A percentile compares a stretch with the other conserved stretches of the same genome.
These are phyloP conservation scores for Brassica rapa DNA, from an alignment of 345 rosid species.

Conservation along the genomic window DNA sequence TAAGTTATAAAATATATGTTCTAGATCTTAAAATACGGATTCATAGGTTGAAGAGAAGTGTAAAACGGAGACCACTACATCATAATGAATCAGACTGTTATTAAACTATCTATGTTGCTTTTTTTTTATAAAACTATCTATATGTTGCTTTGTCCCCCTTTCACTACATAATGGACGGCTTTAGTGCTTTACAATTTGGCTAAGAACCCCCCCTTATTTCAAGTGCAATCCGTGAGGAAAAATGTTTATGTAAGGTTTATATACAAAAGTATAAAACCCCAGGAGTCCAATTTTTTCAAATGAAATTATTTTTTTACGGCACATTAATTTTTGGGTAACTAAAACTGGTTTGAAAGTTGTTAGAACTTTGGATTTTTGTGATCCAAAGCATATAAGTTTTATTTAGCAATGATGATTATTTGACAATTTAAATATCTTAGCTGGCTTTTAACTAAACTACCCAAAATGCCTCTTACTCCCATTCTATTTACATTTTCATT, in stretches of 20 bases:
- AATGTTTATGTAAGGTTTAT: neutral
- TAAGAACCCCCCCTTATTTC: neutral
- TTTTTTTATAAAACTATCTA: neutral
- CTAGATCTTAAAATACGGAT: neutral
- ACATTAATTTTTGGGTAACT: neutral
- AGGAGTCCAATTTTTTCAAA: neutral
- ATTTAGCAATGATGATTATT: constrained; percentile 22
- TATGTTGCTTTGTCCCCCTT: neutral
- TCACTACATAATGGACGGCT: neutral
- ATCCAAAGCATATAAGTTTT: constrained; percentile 13
- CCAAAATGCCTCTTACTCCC: constrained; percentile 10
- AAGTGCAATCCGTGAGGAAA: neutral
- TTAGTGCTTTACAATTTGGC: neutral
- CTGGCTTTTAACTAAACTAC: constrained; percentile 15
- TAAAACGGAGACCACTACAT: neutral
- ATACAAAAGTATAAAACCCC: neutral
- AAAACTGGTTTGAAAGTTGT: constrained; percentile 12
- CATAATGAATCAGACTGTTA: neutral
- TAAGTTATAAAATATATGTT: too few species aligned
- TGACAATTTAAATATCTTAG: constrained; percentile 14
- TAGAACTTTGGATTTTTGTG: constrained; percentile 32
- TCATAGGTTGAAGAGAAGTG: neutral
- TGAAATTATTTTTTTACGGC: neutral
- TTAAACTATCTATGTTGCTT: neutral
- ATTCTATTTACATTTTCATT: neutral